Conservation (phyloP, 2,329 filamentous ascomycete genomes). For the Cercospora berteroae region DNA sequence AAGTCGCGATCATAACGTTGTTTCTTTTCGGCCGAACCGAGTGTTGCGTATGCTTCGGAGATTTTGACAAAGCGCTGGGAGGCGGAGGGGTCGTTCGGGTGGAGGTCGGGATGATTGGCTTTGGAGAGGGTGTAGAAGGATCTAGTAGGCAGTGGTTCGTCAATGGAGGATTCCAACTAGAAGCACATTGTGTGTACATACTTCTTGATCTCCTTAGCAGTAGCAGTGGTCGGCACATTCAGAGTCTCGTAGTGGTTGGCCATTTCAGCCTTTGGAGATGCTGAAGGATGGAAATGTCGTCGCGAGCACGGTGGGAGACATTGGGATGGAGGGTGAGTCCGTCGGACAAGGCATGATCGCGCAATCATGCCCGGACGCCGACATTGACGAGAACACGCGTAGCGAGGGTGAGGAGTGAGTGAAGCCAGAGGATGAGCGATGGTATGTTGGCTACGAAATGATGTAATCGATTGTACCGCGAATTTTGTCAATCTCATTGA, state of each 20-base stretch:
- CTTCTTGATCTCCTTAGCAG: conserved; percentile 80
- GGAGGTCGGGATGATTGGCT: conserved; percentile 86
- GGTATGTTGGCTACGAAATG: neutral
- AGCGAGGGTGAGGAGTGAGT: neutral
- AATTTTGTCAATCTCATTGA: neutral
- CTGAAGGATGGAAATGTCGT: conserved; percentile 29
- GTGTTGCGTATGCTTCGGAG: conserved; percentile 39
- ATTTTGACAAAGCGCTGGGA: conserved; percentile 61
- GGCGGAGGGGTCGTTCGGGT: conserved; percentile 71
- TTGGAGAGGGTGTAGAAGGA: conserved; percentile 88
- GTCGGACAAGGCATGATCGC: conserved; percentile 32
- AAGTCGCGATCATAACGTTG: conserved; percentile 76
- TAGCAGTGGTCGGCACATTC: conserved; percentile 67
- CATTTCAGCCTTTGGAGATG: conserved; percentile 26
- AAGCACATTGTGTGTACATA: conserved; percentile 36
- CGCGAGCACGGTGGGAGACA: neutral
- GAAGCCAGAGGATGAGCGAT: neutral
- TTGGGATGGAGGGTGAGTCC: conserved; percentile 25
- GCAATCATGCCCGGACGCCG: conserved; percentile 34
- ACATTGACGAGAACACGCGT: conserved; percentile 20
- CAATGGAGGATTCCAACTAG: no score
- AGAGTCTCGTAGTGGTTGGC: conserved; percentile 80
- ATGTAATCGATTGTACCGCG: neutral
- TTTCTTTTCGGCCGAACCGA: conserved; percentile 64
- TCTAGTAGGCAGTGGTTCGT: neutral